Evolutionary conservation across 805 yeast species (phyloP).

Genomic region (Nakazawaea holstii): DNA sequence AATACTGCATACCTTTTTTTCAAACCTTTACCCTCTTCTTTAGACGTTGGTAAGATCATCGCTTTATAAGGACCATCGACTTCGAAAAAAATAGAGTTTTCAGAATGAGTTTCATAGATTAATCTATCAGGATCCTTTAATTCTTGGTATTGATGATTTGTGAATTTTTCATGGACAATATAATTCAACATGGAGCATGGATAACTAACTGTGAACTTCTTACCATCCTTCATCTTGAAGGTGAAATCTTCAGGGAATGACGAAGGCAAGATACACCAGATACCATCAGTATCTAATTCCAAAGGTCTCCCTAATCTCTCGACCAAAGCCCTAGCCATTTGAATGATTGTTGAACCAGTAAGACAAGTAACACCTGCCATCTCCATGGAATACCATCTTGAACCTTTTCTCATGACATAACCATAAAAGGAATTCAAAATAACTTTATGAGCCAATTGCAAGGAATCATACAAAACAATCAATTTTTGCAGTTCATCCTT

Average conservation of each 20-base stretch:
- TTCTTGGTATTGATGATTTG: constrained; percentile 92
- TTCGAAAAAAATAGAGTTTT: constrained; percentile 93
- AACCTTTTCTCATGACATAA: constrained; percentile 98
- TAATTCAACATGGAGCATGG: constrained; percentile 97
- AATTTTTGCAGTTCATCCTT: constrained; percentile 90
- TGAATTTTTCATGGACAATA: constrained; percentile 83
- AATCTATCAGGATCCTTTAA: constrained; percentile 63
- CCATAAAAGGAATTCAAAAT: constrained; percentile 96
- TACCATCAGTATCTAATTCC: constrained; percentile 98
- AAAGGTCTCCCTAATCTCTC: constrained; percentile 93
- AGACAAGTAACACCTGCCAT: constrained; percentile 99
- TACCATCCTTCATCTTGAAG: constrained; percentile 71
- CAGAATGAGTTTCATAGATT: constrained; percentile 73
- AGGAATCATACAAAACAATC: constrained; percentile 89
- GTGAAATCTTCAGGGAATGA: constrained; percentile 88
- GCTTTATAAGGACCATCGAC: constrained; percentile 99
- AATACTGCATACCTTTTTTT: constrained; percentile 97
- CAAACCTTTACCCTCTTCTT: constrained; percentile 95
- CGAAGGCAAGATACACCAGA: constrained; percentile 95
- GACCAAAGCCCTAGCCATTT: constrained; percentile 89
- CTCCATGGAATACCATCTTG: constrained; percentile 99
- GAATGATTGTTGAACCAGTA: constrained; percentile 97
- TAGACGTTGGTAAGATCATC: constrained; percentile 94
- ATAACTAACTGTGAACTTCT: constrained; percentile 71
- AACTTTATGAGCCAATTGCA: constrained; percentile 95